Evolutionary conservation across 495 filamentous ascomycete species (phyloP), one percentile per base, ranked within the genome.

Genomic region (Sporormia fimetaria): DNA sequence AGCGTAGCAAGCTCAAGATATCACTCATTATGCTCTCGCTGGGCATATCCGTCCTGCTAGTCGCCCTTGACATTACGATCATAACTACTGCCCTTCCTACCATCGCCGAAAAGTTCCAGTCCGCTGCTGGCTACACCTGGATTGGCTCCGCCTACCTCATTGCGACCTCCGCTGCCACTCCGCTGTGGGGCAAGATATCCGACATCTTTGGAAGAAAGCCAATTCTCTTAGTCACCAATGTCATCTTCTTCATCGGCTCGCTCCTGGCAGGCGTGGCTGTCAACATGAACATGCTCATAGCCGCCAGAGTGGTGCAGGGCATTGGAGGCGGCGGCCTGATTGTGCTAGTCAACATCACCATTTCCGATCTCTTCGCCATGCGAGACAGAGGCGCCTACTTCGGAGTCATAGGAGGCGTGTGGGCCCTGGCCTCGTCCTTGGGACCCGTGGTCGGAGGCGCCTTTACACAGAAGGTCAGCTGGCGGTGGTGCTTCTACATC

Each of bases 131-230:
- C 6, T 76, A 71, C 37, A 67, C 67, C 6, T 75, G 70, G 72
- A 67, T 75, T 18, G 70, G 70, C 8, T 59, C 60, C 16, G 61
- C 69, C 1, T 74, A 67, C 52, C 45, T 72, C 0, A 70, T 90
- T 6, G 78, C 76, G 12, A 78, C 74, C 56, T 68, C 78, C 1
- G 74, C 82, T 3, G 72, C 73, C 20, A 75, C 76, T 16, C 81
- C 82, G 0, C 65, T 76, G 38, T 87, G 83, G 83, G 83, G 81
- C n/a, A 86, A 86, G 56, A 60, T 87, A 25, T 78, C 73, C 49
- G 86, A 93, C 54, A 88, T 94, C 41, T 92, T 76, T 69, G 86
- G 86, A 0, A 73, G 86, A 17, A 94, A 92, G 54, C 75, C 72
- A 2, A 78, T 90, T 35, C 65, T 93, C 32, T 63, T 94, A 7